Conservation (phyloP, 163 green algal species). For the Prototheca stagnorum region DNA sequence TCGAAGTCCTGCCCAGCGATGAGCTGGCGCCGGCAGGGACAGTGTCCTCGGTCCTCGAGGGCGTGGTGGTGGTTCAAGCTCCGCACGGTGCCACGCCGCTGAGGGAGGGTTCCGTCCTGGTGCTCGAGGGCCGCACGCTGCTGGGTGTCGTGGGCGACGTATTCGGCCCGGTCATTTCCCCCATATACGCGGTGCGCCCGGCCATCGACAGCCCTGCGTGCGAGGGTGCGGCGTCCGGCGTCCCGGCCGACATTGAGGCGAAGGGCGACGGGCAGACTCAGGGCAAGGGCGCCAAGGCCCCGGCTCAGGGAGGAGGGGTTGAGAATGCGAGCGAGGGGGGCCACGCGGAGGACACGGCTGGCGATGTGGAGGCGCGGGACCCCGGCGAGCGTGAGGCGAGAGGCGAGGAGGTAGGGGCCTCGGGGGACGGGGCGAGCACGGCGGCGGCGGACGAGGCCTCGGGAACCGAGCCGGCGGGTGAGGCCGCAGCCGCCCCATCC, state of each 20-base stretch:
- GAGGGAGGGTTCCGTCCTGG: conserved; percentile 40
- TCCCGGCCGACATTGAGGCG: no score
- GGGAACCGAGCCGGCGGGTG: no score
- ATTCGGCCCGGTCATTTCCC: conserved; percentile 41
- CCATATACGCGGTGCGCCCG: background rate
- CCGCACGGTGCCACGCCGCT: conserved; percentile 32
- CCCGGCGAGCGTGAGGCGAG: no score
- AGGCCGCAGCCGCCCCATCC: no score
- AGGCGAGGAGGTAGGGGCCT: no score
- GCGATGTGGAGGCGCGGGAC: no score
- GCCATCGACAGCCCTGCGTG: background rate
- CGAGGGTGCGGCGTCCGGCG: no score
- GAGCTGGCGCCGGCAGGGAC: conserved; percentile 14
- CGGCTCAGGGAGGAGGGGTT: background rate
- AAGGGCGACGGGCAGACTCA: no score
- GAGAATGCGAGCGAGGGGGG: background rate
- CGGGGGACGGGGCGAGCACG: no score
- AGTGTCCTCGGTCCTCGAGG: conserved; percentile 38
- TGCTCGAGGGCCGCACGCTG: conserved; percentile 28
- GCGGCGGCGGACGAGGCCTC: no score
- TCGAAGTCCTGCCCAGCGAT: conserved; percentile 14
- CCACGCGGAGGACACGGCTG: background rate
- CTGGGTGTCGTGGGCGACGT: conserved; percentile 57
- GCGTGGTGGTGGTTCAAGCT: conserved; percentile 49
- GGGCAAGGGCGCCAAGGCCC: no score